Evolutionary conservation across 306 rosid species (phyloP), one percentile per base, ranked within the genome.

Genomic region (Quercus dentata): DNA sequence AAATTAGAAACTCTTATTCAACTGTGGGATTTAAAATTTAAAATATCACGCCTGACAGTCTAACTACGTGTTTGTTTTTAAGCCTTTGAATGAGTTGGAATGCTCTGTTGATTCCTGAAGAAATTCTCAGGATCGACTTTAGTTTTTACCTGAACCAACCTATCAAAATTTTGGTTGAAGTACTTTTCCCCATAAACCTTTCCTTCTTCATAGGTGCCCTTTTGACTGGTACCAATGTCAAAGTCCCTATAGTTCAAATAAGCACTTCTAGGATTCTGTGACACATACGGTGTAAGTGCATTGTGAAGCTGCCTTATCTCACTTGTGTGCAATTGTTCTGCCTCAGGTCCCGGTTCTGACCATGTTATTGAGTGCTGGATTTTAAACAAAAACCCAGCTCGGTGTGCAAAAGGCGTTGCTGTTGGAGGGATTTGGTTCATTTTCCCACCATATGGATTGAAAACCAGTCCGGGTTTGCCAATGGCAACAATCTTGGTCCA

Each of bases 371-470:
- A 61, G 72, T 84, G 81, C 65, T 84, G 87, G 20, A 81, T 61
- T 33, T 77, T 58, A 15, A 19, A 80, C 55, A 84, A 33, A 15
- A 67, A 77, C 23, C 85, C 85, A 13, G 76, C 82, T 13, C 87
- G 64, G 11, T 84, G 87, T 14, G 87, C 83, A 52, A 76, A 80
- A 1, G 87, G 85, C 1, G 85, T 77, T 0, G 27, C 82, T 3
- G 87, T 61, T 4, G 76, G 51, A 3, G 87, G 30, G 14, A 81
- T 57, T 58, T 74, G 65, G 18, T 21, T 30, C 87, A 84, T 84
- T 63, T 63, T 71, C 4, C 87, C 87, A 21, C 87, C 87, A 6
- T 84, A 74, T 3, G 87, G 85, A 62, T 84, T 77, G 74, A 81
- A 77, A n/a, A 38, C 73, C 54, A 84, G 28, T 18, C 76, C 78